Conservation (phyloP, 495 filamentous ascomycete genomes). For the Annulohypoxylon bovei region DNA sequence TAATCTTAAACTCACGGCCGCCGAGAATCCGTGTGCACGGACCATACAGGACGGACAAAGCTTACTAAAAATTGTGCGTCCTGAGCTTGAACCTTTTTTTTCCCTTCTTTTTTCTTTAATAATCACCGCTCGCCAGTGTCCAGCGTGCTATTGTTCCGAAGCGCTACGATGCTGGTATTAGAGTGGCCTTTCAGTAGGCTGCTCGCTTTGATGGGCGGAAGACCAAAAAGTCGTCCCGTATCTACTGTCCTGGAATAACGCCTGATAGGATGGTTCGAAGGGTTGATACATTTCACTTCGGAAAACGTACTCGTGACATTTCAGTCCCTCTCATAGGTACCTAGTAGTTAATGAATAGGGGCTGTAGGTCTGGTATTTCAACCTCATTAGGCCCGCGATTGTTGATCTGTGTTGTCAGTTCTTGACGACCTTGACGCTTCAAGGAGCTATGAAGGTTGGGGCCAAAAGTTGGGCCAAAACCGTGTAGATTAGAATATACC, state of each 20-base stretch:
- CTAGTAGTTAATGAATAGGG: background rate
- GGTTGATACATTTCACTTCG: slow-evolving; percentile 55
- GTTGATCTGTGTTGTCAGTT: too few species aligned
- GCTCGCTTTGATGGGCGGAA: slow-evolving; percentile 69
- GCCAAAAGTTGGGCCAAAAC: too few species aligned
- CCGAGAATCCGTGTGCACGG: slow-evolving; percentile 17
- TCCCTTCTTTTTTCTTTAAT: slow-evolving; percentile 47
- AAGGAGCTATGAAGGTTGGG: too few species aligned
- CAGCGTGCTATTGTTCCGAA: slow-evolving; percentile 47
- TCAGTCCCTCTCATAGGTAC: background rate
- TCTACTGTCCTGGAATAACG: slow-evolving; percentile 90
- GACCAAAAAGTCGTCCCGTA: slow-evolving; percentile 83
- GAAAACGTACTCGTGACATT: background rate
- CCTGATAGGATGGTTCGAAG: slow-evolving; percentile 85
- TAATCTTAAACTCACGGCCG: slow-evolving; percentile 1
- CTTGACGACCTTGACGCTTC: too few species aligned
- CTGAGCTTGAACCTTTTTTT: background rate
- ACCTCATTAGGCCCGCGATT: background rate
- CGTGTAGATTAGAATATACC: too few species aligned
- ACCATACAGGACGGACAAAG: background rate
- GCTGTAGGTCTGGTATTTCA: background rate
- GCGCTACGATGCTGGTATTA: slow-evolving; percentile 54
- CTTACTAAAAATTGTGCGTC: slow-evolving; percentile 1
- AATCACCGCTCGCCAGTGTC: slow-evolving; percentile 63
- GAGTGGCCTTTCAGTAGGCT: slow-evolving; percentile 77